These are phyloP conservation scores for Pseudodiploospora longispora DNA, from an alignment of 2,329 filamentous ascomycete species.

Conservation along the genomic window DNA sequence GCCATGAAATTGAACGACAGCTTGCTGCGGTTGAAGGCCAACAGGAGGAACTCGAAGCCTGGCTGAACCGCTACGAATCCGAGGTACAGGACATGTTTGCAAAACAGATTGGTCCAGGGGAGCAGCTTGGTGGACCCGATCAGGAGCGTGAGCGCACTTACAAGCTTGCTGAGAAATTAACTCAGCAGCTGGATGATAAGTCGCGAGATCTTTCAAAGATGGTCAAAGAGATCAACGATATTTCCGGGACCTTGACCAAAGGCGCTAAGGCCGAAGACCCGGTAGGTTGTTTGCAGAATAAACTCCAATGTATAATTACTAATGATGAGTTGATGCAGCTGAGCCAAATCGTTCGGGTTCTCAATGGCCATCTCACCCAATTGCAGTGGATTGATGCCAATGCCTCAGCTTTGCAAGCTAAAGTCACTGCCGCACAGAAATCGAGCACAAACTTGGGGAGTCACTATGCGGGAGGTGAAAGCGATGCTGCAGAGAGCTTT, in stretches of 20 bases:
- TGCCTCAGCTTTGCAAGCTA: slow-evolving; percentile 69
- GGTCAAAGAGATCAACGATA: slow-evolving; percentile 96
- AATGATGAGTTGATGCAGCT: slow-evolving; percentile 45
- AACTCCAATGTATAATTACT: background rate
- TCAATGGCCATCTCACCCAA: slow-evolving; percentile 87
- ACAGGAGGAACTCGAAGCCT: slow-evolving; percentile 81
- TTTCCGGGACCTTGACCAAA: slow-evolving; percentile 83
- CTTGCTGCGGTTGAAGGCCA: slow-evolving; percentile 82
- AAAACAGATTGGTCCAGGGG: slow-evolving; percentile 66
- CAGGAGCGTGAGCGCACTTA: slow-evolving; percentile 95
- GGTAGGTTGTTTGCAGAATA: slow-evolving; percentile 43
- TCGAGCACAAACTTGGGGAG: slow-evolving; percentile 55
- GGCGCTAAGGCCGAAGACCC: slow-evolving; percentile 81
- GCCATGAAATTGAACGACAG: slow-evolving; percentile 88
- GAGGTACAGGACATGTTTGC: slow-evolving; percentile 86
- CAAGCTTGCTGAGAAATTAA: slow-evolving; percentile 88
- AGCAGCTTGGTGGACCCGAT: slow-evolving; percentile 77
- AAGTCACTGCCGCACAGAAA: slow-evolving; percentile 77
- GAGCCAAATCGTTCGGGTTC: slow-evolving; percentile 88
- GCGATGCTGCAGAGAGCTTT: slow-evolving; percentile 77
- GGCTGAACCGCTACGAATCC: slow-evolving; percentile 83
- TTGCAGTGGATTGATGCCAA: slow-evolving; percentile 90
- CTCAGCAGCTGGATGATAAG: slow-evolving; percentile 86
- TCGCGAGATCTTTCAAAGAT: slow-evolving; percentile 87
- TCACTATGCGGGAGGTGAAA: slow-evolving; percentile 52